Conservation (phyloP, 768 basidiomycete species). For the Leucocoprinus sp. region DNA sequence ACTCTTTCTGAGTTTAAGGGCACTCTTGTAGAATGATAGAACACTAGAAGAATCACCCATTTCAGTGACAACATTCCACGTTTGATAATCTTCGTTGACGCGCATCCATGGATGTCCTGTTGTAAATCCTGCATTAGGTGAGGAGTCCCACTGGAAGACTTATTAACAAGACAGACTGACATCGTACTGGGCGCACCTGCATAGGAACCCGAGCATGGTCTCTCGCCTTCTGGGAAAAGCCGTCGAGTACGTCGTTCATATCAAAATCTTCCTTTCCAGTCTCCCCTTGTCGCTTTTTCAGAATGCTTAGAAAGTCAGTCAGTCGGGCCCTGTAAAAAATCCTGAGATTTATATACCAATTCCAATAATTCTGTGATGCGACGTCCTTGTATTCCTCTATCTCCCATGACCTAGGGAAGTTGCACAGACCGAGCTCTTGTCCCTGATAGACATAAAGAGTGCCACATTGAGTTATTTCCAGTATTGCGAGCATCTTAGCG, state of each 20-base stretch:
- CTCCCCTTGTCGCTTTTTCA: conserved; percentile 27
- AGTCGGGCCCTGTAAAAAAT: not conserved
- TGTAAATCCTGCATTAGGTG: conserved; percentile 55
- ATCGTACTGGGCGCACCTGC: conserved; percentile 36
- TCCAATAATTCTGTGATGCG: conserved; percentile 52
- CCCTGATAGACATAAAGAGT: conserved; percentile 73
- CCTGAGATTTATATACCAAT: conserved; percentile 27
- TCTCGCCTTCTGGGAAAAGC: conserved; percentile 53
- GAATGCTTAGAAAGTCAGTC: conserved; percentile 22
- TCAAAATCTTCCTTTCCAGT: conserved; percentile 37
- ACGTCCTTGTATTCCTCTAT: conserved; percentile 71
- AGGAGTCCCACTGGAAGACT: conserved; percentile 43
- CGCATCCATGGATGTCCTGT: conserved; percentile 67
- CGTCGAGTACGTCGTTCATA: conserved; percentile 53
- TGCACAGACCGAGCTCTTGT: conserved; percentile 62
- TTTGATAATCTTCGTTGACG: conserved; percentile 57
- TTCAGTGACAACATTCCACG: conserved; percentile 50
- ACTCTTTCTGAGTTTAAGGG: conserved; percentile 44
- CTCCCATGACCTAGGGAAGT: conserved; percentile 55
- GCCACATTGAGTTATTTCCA: conserved; percentile 54
- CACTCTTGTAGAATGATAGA: conserved; percentile 50
- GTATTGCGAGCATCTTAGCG: conserved; percentile 56
- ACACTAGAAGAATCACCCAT: conserved; percentile 42
- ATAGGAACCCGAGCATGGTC: conserved; percentile 68
- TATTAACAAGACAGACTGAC: not conserved